Evolutionary conservation across 352 stramenopile species (phyloP).

Genomic region (Bremia lactucae): DNA sequence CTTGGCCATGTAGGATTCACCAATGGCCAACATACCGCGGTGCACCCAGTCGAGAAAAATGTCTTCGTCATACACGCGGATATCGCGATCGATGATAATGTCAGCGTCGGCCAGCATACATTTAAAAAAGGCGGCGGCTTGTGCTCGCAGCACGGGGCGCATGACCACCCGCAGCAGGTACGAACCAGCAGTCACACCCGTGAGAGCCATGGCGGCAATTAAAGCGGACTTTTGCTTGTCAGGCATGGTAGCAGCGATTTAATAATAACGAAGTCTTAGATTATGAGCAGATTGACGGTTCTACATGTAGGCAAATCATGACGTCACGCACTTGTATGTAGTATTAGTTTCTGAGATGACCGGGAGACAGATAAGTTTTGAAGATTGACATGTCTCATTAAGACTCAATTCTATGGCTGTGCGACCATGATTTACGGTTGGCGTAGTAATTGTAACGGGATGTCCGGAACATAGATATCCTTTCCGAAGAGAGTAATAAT

Average conservation of each 20-base stretch:
- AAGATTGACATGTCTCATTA: no score
- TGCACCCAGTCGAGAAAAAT: conserved; percentile 84
- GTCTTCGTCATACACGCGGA: conserved; percentile 66
- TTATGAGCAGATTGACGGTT: no score
- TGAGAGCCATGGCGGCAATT: conserved; percentile 51
- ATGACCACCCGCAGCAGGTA: conserved; percentile 55
- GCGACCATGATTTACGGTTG: no score
- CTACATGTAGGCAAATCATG: no score
- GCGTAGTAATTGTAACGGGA: no score
- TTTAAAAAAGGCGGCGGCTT: conserved; percentile 70
- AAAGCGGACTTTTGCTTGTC: conserved; percentile 66
- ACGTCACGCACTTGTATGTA: no score
- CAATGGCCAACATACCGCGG: conserved; percentile 76
- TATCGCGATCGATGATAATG: conserved; percentile 75
- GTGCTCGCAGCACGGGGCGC: conserved; percentile 54
- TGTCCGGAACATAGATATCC: no score
- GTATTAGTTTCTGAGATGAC: no score
- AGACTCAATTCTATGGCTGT: no score
- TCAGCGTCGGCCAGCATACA: conserved; percentile 69
- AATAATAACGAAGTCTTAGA: no score
- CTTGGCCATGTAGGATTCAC: conserved; percentile 84
- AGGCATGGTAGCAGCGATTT: conserved; percentile 16
- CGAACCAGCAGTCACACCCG: conserved; percentile 51
- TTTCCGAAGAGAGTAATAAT: no score
- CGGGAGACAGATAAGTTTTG: no score